phyloP scores from a whole-genome alignment of 2,329 filamentous ascomycete genomes.

The Daldinia eschscholtzii region DNA sequence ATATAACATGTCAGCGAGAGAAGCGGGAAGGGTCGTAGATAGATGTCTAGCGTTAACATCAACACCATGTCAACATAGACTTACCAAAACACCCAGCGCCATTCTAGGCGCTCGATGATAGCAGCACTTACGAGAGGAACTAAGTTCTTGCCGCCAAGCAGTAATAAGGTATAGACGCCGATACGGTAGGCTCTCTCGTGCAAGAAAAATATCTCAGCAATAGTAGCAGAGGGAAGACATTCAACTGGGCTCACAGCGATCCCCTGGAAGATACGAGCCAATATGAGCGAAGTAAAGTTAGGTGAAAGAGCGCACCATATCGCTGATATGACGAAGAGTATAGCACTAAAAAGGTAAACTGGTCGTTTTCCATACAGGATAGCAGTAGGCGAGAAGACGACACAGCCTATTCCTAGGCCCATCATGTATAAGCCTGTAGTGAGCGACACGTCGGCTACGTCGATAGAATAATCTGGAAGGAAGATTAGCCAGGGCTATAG shows the following conservation, averaged over 20 bases:
- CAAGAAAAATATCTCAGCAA: slow-evolving; percentile 96
- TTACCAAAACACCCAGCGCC: slow-evolving; percentile 93
- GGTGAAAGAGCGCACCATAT: slow-evolving; percentile 91
- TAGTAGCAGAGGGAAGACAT: slow-evolving; percentile 91
- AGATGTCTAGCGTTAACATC: too few species aligned
- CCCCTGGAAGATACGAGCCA: slow-evolving; percentile 89
- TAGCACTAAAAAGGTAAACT: slow-evolving; percentile 82
- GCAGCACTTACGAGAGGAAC: slow-evolving; percentile 88
- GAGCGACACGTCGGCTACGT: slow-evolving; percentile 79
- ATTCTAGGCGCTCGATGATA: slow-evolving; percentile 81
- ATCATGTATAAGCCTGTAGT: slow-evolving; percentile 96
- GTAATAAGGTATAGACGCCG: slow-evolving; percentile 89
- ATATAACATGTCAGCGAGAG: slow-evolving; percentile 16
- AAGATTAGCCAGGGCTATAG: slow-evolving; percentile 31
- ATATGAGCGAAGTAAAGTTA: slow-evolving; percentile 80
- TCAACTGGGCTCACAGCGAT: slow-evolving; percentile 91
- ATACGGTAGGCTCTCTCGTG: slow-evolving; percentile 94
- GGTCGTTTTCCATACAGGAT: slow-evolving; percentile 92
- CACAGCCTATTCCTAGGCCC: slow-evolving; percentile 86
- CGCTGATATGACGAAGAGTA: slow-evolving; percentile 81
- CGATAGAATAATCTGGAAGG: slow-evolving; percentile 67
- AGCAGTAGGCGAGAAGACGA: slow-evolving; percentile 88
- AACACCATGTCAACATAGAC: slow-evolving; percentile 44
- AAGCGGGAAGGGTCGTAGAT: neutral
- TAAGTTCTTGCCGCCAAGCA: slow-evolving; percentile 92